These are phyloP conservation scores for Rubroshorea leprosula DNA, from an alignment of 345 rosid species.

Conservation along the genomic window DNA sequence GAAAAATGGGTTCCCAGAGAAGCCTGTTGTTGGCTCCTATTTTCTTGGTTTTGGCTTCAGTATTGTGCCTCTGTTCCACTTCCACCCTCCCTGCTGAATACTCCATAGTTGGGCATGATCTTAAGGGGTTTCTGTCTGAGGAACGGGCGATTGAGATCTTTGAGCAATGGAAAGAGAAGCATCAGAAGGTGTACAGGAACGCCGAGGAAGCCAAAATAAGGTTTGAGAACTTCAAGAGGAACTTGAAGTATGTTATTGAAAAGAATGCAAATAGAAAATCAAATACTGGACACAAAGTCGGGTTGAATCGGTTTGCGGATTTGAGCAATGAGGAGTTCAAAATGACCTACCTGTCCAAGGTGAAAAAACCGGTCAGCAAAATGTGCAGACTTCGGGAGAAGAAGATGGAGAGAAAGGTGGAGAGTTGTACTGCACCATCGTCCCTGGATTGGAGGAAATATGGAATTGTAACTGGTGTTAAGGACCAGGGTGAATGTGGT, in stretches of 20 bases:
- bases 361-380: conserved; percentile 35
- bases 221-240: conserved; percentile 35
- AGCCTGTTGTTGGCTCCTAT: conserved; percentile 11
- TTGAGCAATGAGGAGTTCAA: conserved; percentile 58
- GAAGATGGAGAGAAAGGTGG: conserved; percentile 11
- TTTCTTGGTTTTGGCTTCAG: conserved; percentile 23
- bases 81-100: conserved; percentile 32
- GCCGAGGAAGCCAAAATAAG: conserved; percentile 42
- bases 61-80: conserved; percentile 16
- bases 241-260: conserved; percentile 44
- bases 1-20: conserved; percentile 26
- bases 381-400: neutral
- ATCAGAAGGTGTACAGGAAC: conserved; percentile 39
- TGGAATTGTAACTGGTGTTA: conserved; percentile 47
- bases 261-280: conserved; percentile 20
- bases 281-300: conserved; percentile 25
- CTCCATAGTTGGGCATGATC: conserved; percentile 37
- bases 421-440: conserved; percentile 46
- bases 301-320: conserved; percentile 64
- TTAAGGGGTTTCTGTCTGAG: conserved; percentile 31
- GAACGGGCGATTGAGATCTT: conserved; percentile 40
- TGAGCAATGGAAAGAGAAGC: conserved; percentile 43
- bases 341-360: conserved; percentile 32
- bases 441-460: conserved; percentile 64
- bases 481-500: conserved; percentile 64